These are phyloP conservation scores for Colletotrichum tofieldiae DNA, from an alignment of 2,329 filamentous ascomycete genomes.

Conservation along the genomic window DNA sequence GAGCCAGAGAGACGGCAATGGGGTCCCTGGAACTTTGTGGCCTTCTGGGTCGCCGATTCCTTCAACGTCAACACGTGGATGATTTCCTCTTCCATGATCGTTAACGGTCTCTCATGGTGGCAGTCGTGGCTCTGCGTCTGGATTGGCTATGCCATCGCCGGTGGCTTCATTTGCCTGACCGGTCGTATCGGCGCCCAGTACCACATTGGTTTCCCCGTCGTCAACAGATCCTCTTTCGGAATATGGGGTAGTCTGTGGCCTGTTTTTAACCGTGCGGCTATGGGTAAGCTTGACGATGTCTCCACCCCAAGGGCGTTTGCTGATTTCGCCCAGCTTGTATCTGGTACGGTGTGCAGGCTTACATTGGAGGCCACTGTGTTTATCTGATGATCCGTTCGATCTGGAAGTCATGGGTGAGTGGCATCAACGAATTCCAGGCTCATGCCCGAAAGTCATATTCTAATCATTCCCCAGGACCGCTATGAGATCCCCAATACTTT, in stretches of 20 bases:
- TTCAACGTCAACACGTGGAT: slow-evolving; percentile 92
- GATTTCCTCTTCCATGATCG: slow-evolving; percentile 80
- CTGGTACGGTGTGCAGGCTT: slow-evolving; percentile 90
- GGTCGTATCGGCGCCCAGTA: slow-evolving; percentile 90
- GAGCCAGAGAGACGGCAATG: slow-evolving; percentile 86
- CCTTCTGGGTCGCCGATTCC: slow-evolving; percentile 88
- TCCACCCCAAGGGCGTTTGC: neutral
- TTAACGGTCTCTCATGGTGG: slow-evolving; percentile 88
- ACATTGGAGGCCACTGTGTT: slow-evolving; percentile 88
- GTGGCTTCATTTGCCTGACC: slow-evolving; percentile 81
- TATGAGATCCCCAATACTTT: slow-evolving; percentile 78
- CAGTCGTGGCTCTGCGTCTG: slow-evolving; percentile 92
- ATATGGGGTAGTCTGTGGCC: slow-evolving; percentile 94
- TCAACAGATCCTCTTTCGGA: slow-evolving; percentile 84
- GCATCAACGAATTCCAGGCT: too few relatives aligned
- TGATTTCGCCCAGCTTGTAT: slow-evolving; percentile 72
- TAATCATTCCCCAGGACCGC: slow-evolving; percentile 54
- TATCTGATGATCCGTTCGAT: slow-evolving; percentile 91
- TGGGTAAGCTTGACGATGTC: slow-evolving; percentile 63
- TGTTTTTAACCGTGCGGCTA: slow-evolving; percentile 88
- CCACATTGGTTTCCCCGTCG: slow-evolving; percentile 91
- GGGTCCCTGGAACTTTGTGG: slow-evolving; percentile 90
- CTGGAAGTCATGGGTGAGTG: slow-evolving; percentile 77
- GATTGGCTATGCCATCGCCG: slow-evolving; percentile 86
- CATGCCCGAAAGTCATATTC: neutral